Evolutionary conservation across 1,284 basidiomycete species (phyloP).

Genomic region (Crucibulum parvulum): DNA sequence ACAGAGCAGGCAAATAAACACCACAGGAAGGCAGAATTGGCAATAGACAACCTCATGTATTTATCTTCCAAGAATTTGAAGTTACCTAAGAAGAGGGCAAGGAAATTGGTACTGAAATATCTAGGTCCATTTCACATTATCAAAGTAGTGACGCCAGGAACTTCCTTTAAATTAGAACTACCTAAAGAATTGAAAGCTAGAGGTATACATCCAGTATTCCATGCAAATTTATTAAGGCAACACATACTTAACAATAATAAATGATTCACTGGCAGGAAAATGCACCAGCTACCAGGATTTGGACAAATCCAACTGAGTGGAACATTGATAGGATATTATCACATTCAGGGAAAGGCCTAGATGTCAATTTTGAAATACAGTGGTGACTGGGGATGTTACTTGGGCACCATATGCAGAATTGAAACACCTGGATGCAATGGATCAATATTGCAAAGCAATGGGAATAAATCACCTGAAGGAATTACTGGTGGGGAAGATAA

Average conservation of each 20-base stretch:
- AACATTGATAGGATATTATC: slow-evolving; percentile 15
- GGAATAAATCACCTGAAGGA: not conserved
- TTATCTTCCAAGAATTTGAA: too few relatives aligned
- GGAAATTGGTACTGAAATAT: too few relatives aligned
- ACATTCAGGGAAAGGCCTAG: not conserved
- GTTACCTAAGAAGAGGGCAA: too few relatives aligned
- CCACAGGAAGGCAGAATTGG: not conserved
- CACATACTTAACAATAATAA: slow-evolving; percentile 32
- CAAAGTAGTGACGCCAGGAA: not conserved
- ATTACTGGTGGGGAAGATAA: too few relatives aligned
- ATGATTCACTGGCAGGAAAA: slow-evolving; percentile 23
- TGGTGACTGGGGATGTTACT: not conserved
- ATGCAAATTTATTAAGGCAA: slow-evolving; percentile 10
- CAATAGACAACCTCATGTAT: not conserved
- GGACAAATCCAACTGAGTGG: slow-evolving; percentile 25
- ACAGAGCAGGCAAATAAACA: slow-evolving; percentile 13
- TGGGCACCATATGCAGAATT: not conserved
- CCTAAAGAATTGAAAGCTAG: not conserved
- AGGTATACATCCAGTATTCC: not conserved
- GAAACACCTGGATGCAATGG: not conserved
- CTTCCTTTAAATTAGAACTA: not conserved
- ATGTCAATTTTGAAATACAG: not conserved
- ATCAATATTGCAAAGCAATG: not conserved
- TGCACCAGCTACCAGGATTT: slow-evolving; percentile 18
- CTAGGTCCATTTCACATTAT: not conserved